Conservation (phyloP, 2,329 filamentous ascomycete genomes). For the Talaromyces marneffei region DNA sequence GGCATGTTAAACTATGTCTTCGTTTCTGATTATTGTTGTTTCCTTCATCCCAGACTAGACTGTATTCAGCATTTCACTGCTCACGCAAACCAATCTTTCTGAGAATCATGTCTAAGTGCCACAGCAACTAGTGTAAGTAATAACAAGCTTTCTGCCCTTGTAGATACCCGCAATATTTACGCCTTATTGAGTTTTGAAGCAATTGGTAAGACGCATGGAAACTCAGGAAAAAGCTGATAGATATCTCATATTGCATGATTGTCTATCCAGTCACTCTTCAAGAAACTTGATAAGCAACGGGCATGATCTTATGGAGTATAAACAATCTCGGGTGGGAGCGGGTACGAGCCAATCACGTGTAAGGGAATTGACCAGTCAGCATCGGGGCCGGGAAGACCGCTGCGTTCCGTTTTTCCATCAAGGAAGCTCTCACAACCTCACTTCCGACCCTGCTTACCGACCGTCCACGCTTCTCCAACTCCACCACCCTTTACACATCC, state of each 20-base stretch:
- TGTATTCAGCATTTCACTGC: background rate
- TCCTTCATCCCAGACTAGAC: background rate
- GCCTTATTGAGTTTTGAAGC: background rate
- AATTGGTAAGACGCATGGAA: background rate
- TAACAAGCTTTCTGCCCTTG: too few relatives aligned
- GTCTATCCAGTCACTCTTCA: background rate
- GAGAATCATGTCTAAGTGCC: background rate
- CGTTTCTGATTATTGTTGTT: too few relatives aligned
- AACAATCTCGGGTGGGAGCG: conserved; percentile 15
- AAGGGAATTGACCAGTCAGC: conserved; percentile 32
- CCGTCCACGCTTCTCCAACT: background rate
- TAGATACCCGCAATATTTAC: background rate
- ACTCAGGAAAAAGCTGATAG: background rate
- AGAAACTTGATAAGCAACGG: background rate
- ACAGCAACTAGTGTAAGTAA: background rate
- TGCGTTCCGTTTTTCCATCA: conserved; percentile 37
- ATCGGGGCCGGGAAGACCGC: conserved; percentile 27
- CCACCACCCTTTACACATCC: background rate
- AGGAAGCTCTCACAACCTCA: conserved; percentile 31
- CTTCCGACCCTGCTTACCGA: conserved; percentile 21
- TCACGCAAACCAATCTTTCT: background rate
- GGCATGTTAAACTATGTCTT: conserved; percentile 1
- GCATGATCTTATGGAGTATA: background rate
- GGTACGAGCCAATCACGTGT: conserved; percentile 35
- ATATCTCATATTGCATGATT: background rate